Base-by-base conservation (phyloP, 192 early-diverging fungal genomes). In the Linderina pennispora region DNA sequence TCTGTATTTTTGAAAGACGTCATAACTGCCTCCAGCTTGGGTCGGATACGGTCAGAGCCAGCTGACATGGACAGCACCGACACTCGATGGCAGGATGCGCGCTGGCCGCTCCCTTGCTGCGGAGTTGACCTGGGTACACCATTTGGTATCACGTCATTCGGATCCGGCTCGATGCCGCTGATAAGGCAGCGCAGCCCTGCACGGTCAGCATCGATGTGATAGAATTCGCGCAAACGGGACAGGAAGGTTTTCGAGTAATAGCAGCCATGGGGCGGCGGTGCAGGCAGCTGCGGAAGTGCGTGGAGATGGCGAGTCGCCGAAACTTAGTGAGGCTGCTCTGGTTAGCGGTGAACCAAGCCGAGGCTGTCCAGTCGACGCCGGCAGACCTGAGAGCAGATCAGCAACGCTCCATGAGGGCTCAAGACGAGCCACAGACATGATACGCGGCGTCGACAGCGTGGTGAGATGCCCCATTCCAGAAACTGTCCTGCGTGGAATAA, bases 161-260 rank as follows among this genome's bases (percentile, higher is more conserved):
- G 34, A 10, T 44, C 48, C 8, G n/a, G 4, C 1, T 32, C 38
- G 4, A 36, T 28, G 2, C 45, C 58, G 8, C 24, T 31, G 3
- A 62, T n/a, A 13, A 63, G 20, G 11, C 26, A 20, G 19, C 23
- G 15, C 4, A 71, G 37, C 0, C 59, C 67, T 2, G 13, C 4
- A 1, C 31, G 23, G 21, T 54, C 47, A 23, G 60, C 55, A 0
- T 71, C 61, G 11, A 40, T 43, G 32, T 71, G 43, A 38, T 59
- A 63, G 25, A 63, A 40, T 3, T 59, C 67, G 34, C 55, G 60
- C 24, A 59, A 26, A 6, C 48, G 24, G 4, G 35, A 20, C 16
- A 71, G 35, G 34, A 71, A 71, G 0, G 60, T 48, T 7, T 51
- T 22, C 19, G 67, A 71, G 32, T 63, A 71, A 35, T 61, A 44